A percentile compares a stretch with the other conserved stretches of the same genome.
These are phyloP conservation scores for Coelastrella sp. DNA, from an alignment of 139 green algal genomes.

Conservation along the genomic window DNA sequence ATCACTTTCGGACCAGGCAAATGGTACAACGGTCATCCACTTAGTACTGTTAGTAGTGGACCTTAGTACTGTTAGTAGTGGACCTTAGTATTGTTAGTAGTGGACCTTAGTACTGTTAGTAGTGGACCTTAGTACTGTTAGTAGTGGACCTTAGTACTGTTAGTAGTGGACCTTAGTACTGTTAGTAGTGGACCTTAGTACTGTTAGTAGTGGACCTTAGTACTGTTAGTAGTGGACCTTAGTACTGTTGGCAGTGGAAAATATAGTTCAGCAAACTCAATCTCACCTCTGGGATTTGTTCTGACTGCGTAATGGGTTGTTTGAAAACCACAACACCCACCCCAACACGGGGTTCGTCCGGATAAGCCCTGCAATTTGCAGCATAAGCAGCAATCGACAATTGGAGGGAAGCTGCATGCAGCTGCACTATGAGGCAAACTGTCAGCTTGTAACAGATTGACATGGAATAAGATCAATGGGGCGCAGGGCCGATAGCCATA, in stretches of 20 bases:
- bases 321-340: conserved; percentile 68
- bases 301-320: not conserved
- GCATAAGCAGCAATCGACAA: not conserved
- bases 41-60: no score
- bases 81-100: no score
- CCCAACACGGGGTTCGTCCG: conserved; percentile 63
- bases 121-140: no score
- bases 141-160: no score
- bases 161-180: no score
- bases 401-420: not conserved
- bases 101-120: no score
- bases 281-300: not conserved
- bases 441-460: not conserved
- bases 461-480: no score
- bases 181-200: not conserved
- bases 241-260: not conserved
- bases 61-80: no score
- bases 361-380: conserved; percentile 45
- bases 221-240: not conserved
- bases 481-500: no score
- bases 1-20: no score
- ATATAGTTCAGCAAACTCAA: not conserved
- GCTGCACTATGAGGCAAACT: not conserved
- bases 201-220: not conserved
- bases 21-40: no score